Evolutionary conservation across 139 green algal genomes (phyloP), one percentile per base, ranked within the genome.

Genomic region (Tetradesmus obliquus): DNA sequence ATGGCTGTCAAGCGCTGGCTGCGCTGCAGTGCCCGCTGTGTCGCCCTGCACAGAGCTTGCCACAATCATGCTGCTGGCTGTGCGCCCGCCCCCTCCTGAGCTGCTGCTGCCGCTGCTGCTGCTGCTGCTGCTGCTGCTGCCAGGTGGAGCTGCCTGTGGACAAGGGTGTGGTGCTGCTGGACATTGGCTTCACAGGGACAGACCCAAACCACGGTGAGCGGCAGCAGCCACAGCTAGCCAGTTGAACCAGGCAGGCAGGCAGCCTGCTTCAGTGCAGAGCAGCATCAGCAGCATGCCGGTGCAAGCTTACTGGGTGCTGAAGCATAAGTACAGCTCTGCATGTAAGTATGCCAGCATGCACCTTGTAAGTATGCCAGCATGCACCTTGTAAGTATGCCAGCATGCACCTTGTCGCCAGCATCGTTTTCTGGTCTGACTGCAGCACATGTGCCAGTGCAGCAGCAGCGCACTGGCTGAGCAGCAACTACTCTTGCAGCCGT

Each of bases 161-260:
- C 22, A 95, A 96, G 66, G 97, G 95, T n/a, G 94, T 99, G 5
- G 97, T 99, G 81, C 94, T 99, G 85, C 95, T 99, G 82, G 98
- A 99, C 93, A 97, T 99, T 66, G 98, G 95, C 4, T 99, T 99
- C 94, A 97, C 95, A 8, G 95, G 93, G 6, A 94, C 92, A 19
- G 96, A 99, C 84, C 96, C 97, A 53, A 97, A 98, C 86, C 98
- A 99, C 91, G 98, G 97, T 97, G 83, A 88, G 94, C 3, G 53
- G 0, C 5, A 3, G 53, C 86, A 55, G 66, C 32, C 32, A 24
- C 86, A 82, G 74, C 71, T 54, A 51, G n/a, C 71, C 80, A 66
- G 45, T 22, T 54, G 32, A 8, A n/a, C 55, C 5, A 58, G 7
- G 79, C 57, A 15, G 20, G 45, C 55, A 19, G 15, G 60, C n/a